A percentile compares a stretch with the other conserved stretches of the same genome.
Conservation (phyloP, 768 basidiomycete species). For the Phylloporus arenicola region DNA sequence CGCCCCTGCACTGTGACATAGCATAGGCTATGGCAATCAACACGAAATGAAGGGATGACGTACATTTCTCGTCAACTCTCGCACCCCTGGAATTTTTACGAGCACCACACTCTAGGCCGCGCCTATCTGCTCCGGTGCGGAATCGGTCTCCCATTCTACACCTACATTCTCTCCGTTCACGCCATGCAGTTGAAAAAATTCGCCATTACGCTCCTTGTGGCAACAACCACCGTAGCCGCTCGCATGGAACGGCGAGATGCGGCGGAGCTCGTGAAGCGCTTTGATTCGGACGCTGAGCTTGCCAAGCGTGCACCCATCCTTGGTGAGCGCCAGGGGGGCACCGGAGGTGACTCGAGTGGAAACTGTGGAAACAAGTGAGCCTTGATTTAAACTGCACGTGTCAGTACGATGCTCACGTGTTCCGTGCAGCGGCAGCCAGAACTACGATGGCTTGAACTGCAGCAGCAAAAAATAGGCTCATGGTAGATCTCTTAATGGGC, state of each 20-base stretch:
- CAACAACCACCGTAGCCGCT: not conserved
- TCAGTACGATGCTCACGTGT: not conserved
- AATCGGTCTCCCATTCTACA: too few species aligned
- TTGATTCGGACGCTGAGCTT: not conserved
- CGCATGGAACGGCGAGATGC: not conserved
- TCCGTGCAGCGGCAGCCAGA: not conserved
- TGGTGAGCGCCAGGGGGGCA: not conserved
- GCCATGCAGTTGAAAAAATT: not conserved
- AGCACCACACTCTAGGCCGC: too few species aligned
- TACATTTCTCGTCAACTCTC: too few species aligned
- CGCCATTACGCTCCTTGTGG: not conserved
- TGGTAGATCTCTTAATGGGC: too few species aligned
- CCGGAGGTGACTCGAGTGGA: not conserved
- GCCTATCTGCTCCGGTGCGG: too few species aligned
- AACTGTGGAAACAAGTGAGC: not conserved
- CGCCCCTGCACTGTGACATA: too few species aligned
- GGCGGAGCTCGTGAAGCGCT: not conserved
- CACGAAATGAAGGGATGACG: too few species aligned
- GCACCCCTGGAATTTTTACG: too few species aligned
- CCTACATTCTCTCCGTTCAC: not conserved
- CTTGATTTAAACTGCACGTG: not conserved
- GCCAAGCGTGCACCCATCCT: not conserved
- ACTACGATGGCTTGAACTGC: not conserved
- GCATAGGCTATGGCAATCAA: too few species aligned
- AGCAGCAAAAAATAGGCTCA: too few species aligned